These are phyloP conservation scores for Suillus subluteus DNA, from an alignment of 768 basidiomycete genomes.

Conservation along the genomic window DNA sequence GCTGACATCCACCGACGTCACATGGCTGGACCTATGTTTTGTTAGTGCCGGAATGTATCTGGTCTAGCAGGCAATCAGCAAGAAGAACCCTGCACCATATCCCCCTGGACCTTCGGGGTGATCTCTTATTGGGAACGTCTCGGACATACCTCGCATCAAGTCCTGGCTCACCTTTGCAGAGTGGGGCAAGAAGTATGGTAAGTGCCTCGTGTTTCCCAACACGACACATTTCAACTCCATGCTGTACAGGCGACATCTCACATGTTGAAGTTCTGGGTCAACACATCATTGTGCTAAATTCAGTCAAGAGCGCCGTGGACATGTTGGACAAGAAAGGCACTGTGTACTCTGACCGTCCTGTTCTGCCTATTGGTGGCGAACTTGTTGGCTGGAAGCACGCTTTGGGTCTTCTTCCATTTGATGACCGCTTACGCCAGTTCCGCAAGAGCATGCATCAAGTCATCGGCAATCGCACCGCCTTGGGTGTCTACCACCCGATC, in stretches of 20 bases:
- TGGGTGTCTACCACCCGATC: conserved; percentile 36
- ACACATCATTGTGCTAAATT: conserved; percentile 58
- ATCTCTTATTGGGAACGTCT: not conserved
- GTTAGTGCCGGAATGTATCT: too few relatives aligned
- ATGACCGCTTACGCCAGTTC: conserved; percentile 44
- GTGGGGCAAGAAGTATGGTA: conserved; percentile 51
- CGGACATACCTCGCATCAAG: conserved; percentile 49
- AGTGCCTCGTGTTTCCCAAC: not conserved
- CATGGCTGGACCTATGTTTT: too few relatives aligned
- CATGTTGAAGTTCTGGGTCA: conserved; percentile 64
- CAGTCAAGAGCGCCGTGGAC: conserved; percentile 50
- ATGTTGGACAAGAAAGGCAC: conserved; percentile 69
- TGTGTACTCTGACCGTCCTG: conserved; percentile 67
- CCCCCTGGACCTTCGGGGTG: too few relatives aligned
- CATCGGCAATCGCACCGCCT: conserved; percentile 43
- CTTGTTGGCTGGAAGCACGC: conserved; percentile 37
- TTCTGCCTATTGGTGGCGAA: conserved; percentile 42
- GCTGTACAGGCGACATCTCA: conserved; percentile 55
- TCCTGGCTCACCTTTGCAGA: conserved; percentile 49
- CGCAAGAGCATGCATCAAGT: conserved; percentile 44
- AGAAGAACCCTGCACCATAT: too few relatives aligned
- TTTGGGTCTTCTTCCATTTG: conserved; percentile 42
- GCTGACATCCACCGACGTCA: too few relatives aligned
- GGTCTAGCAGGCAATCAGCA: too few relatives aligned
- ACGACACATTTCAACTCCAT: not conserved